These are phyloP conservation scores for Penicillium hesseltinei DNA, from an alignment of 2,329 filamentous ascomycete genomes.

Conservation along the genomic window DNA sequence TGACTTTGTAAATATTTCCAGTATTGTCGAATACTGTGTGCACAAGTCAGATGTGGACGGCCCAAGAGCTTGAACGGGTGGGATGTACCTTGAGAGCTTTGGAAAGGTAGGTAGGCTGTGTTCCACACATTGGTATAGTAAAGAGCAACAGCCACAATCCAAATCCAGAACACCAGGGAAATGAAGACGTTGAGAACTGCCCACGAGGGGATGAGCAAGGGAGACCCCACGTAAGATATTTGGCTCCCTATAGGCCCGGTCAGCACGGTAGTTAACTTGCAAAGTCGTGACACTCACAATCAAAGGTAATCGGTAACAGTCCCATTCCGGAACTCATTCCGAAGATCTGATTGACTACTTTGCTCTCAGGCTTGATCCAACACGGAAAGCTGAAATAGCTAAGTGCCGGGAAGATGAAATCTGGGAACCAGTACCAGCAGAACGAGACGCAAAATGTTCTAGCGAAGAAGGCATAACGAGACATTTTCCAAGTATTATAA, in stretches of 20 bases:
- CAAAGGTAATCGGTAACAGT: conserved; percentile 38
- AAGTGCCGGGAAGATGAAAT: conserved; percentile 32
- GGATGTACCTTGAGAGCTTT: conserved; percentile 25
- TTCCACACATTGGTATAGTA: conserved; percentile 42
- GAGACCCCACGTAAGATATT: conserved; percentile 35
- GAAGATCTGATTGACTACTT: conserved; percentile 31
- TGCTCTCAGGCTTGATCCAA: conserved; percentile 30
- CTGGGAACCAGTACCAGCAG: conserved; percentile 33
- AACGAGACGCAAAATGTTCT: conserved; percentile 22
- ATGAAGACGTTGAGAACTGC: conserved; percentile 68
- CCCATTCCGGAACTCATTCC: conserved; percentile 32
- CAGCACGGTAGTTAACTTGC: not conserved
- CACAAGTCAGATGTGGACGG: not conserved
- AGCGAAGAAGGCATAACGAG: conserved; percentile 30
- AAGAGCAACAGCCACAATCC: conserved; percentile 55
- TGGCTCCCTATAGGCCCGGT: conserved; percentile 23
- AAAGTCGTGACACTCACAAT: conserved; percentile 31
- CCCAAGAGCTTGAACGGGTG: not conserved
- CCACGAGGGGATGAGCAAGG: conserved; percentile 65
- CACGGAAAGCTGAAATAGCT: conserved; percentile 31
- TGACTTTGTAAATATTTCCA: conserved; percentile 61
- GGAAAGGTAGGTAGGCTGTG: conserved; percentile 21
- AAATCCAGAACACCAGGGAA: conserved; percentile 62
- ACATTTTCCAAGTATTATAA: conserved; percentile 42
- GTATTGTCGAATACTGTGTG: conserved; percentile 65